phyloP scores from a whole-genome alignment of 768 basidiomycete genomes.

The Mrakia blollopis region DNA sequence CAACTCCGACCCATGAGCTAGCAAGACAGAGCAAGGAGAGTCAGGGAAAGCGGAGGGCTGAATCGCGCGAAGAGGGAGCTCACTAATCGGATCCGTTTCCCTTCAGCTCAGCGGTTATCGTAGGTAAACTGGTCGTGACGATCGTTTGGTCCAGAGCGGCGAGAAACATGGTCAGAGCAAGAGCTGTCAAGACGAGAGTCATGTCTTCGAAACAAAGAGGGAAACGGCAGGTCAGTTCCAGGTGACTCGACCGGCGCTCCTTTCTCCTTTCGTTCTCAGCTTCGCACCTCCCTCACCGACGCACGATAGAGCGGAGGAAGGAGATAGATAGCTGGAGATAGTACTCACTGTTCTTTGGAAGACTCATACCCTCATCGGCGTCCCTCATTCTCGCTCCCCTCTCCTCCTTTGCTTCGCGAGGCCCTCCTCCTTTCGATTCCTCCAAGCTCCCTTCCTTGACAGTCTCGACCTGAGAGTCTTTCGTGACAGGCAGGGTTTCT shows the following conservation, averaged over 20 bases:
- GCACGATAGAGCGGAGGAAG: neutral
- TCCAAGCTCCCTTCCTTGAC: neutral
- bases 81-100: conserved; percentile 64
- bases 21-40: neutral
- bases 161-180: conserved; percentile 11
- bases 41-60: conserved; percentile 61
- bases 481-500: too few species aligned
- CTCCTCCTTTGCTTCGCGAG: neutral
- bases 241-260: neutral
- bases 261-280: neutral
- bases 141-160: conserved; percentile 51
- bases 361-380: neutral
- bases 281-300: neutral
- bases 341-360: conserved; percentile 15
- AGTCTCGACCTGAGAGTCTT: too few species aligned
- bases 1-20: neutral
- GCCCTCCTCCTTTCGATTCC: neutral
- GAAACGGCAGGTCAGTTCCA: neutral
- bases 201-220: neutral
- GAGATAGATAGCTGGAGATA: too few species aligned
- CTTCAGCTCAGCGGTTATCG: conserved; percentile 64
- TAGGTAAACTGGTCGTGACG: conserved; percentile 77
- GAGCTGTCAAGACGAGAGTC: conserved; percentile 1
- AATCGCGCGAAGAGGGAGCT: conserved; percentile 64
- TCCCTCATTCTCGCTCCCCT: conserved; percentile 5